These are phyloP conservation scores for Annulohypoxylon stygium DNA, from an alignment of 495 filamentous ascomycete genomes.

Conservation along the genomic window DNA sequence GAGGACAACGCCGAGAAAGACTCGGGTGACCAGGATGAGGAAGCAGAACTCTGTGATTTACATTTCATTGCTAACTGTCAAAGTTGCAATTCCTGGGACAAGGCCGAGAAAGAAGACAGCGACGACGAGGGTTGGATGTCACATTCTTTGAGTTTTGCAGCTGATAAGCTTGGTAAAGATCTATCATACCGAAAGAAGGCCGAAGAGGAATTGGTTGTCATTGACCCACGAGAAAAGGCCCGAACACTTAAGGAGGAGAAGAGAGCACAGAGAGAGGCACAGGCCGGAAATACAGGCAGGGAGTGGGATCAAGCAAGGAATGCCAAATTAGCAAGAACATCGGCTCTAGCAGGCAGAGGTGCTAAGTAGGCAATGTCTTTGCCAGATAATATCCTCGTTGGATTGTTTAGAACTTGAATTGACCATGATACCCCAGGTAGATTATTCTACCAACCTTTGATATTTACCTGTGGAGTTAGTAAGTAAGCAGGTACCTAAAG, in stretches of 20 bases:
- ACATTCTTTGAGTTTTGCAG: conserved; percentile 85
- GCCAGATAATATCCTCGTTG: conserved; percentile 7
- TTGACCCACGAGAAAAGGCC: conserved; percentile 91
- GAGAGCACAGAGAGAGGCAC: conserved; percentile 64
- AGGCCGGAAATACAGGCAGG: conserved; percentile 63
- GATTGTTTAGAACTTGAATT: conserved; percentile 14
- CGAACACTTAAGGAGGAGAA: conserved; percentile 76
- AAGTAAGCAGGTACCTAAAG: too few species aligned
- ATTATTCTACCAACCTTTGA: conserved; percentile 21
- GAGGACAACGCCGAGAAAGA: conserved; percentile 53
- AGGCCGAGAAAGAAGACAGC: conserved; percentile 68
- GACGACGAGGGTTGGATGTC: conserved; percentile 75
- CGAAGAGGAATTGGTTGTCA: conserved; percentile 90
- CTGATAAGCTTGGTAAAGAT: conserved; percentile 92
- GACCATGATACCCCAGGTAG: conserved; percentile 35
- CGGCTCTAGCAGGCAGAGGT: conserved; percentile 60
- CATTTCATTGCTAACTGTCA: conserved; percentile 95
- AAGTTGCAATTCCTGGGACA: conserved; percentile 86
- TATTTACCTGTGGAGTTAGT: neutral
- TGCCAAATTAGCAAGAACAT: conserved; percentile 57
- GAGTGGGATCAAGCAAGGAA: conserved; percentile 69
- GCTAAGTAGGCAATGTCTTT: conserved; percentile 50
- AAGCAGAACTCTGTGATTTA: conserved; percentile 82
- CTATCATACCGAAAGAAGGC: conserved; percentile 89
- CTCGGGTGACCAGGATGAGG: conserved; percentile 68